Conservation (phyloP, 371 early-diverging fungal species). For the Saksenaea vasiformis region DNA sequence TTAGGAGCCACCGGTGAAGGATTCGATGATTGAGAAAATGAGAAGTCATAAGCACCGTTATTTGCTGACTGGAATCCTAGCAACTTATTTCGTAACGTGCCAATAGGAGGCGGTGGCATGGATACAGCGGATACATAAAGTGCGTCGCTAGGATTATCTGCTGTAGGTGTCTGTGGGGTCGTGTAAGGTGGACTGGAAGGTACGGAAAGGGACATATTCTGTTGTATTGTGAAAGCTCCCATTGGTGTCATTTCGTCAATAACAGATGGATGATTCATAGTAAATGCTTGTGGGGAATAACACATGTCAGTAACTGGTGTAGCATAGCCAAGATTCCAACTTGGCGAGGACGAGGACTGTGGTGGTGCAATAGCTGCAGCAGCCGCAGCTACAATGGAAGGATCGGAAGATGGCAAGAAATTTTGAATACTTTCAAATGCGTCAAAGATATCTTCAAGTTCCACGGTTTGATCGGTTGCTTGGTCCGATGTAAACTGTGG, state of each 20-base stretch:
- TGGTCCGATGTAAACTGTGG: slow-evolving; percentile 54
- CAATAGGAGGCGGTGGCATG: slow-evolving; percentile 20
- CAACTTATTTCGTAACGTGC: slow-evolving; percentile 14
- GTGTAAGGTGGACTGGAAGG: slow-evolving; percentile 30
- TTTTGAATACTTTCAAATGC: slow-evolving; percentile 14
- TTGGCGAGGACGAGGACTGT: background rate
- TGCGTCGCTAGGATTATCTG: slow-evolving; percentile 13
- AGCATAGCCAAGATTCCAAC: slow-evolving; percentile 1
- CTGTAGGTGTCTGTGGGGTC: slow-evolving; percentile 6
- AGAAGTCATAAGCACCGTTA: slow-evolving; percentile 2
- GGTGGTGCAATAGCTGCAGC: background rate
- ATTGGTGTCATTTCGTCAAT: background rate
- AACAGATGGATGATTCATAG: background rate
- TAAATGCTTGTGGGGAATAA: slow-evolving; percentile 1
- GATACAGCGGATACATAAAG: slow-evolving; percentile 17
- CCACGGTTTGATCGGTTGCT: slow-evolving; percentile 40
- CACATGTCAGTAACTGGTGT: slow-evolving; percentile 2
- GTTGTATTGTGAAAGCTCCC: slow-evolving; percentile 2
- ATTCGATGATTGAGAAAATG: background rate
- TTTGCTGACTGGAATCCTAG: slow-evolving; percentile 1
- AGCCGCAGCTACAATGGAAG: slow-evolving; percentile 4
- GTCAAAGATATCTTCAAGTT: slow-evolving; percentile 38
- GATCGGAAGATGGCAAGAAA: slow-evolving; percentile 1
- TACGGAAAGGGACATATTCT: slow-evolving; percentile 23
- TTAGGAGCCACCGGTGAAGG: background rate